These are phyloP conservation scores for Artemisia argyi DNA, from an alignment of 129 eudicot species.

Conservation along the genomic window DNA sequence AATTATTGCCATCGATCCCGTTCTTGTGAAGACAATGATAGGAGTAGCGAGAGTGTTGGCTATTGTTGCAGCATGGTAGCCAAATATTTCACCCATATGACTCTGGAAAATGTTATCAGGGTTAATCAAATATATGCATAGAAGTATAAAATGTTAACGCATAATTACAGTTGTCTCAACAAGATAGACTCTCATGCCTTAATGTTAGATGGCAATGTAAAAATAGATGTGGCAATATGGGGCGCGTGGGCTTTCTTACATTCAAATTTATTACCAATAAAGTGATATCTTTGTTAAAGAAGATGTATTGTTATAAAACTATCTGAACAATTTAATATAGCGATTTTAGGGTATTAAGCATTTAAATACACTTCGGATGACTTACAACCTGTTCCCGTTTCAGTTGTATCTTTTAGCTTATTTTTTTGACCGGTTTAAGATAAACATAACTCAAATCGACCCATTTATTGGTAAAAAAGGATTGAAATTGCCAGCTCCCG, in stretches of 20 bases:
- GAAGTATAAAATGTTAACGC: not conserved
- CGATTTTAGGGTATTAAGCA: not conserved
- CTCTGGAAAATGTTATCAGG: conserved; percentile 45
- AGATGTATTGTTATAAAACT: not conserved
- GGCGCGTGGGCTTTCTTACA: not conserved
- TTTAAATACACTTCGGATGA: not conserved
- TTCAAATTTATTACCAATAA: not conserved
- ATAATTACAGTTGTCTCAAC: not conserved
- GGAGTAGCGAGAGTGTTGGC: conserved; percentile 82
- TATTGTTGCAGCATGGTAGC: conserved; percentile 82
- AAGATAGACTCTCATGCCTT: conserved; percentile 8
- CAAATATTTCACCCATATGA: conserved; percentile 94
- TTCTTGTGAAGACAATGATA: conserved; percentile 87
- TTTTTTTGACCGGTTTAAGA: not conserved
- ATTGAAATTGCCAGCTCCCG: not conserved
- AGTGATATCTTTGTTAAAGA: not conserved
- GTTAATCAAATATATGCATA: conserved; percentile 12
- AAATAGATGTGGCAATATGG: not conserved
- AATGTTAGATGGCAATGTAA: not conserved
- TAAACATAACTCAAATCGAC: conserved; percentile 1
- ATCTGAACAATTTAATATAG: not conserved
- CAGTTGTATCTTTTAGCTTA: conserved; percentile 3
- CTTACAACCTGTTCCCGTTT: not conserved
- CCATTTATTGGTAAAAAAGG: conserved; percentile 13
- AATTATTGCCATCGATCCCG: conserved; percentile 92